Base-by-base conservation (phyloP, 768 basidiomycete genomes). In the Phallus indusiatus region DNA sequence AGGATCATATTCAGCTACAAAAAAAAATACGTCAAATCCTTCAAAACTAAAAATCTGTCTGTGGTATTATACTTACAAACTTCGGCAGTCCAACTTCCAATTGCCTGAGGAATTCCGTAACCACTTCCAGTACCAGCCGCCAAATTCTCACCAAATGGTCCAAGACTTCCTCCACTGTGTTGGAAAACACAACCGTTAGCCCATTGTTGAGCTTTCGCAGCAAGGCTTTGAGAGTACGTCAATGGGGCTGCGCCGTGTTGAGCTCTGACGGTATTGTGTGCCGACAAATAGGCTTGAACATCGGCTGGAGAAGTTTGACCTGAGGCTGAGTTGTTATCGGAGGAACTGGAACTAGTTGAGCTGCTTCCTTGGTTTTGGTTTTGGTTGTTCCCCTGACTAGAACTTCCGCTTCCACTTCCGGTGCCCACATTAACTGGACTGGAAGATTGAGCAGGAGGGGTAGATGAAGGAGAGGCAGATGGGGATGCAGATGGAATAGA, bases 71-170 rank as follows among this genome's bases (percentile, higher is more conserved):
- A 81, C 81, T 72, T 64, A 84, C 83, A 73, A 62, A 73, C 79
- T 82, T 90, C 88, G 64, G 78, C 79, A 4, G 81, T 78, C 88
- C 87, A 90, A 5, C 72, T 70, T 61, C 77, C 72, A 63, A 88
- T 71, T 17, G 79, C 86, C 0, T 68, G 50, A 11, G 69, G 54
- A 60, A 86, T 82, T 52, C 66, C 71, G 66, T 78, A 86, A 28
- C 63, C 65, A 28, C n/a, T 42, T 16, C 82, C 84, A n/a, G 84
- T 83, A 9, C 86, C 86, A 56, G 85, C 86, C 56, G 86, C 84
- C 61, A 89, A 70, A 65, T 90, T 89, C 71, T 89, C 86, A 67
- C 86, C 88, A 61, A 76, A 81, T 2, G 76, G 73, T 4, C 86
- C 86, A 34, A 88, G 76, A 22, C 73, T 69, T 24, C 86, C 86